Percentiles rank a stretch among this genome's conserved stretches.
phyloP scores from a whole-genome alignment of 495 filamentous ascomycete species.

The Umbilicaria muhlenbergii region DNA sequence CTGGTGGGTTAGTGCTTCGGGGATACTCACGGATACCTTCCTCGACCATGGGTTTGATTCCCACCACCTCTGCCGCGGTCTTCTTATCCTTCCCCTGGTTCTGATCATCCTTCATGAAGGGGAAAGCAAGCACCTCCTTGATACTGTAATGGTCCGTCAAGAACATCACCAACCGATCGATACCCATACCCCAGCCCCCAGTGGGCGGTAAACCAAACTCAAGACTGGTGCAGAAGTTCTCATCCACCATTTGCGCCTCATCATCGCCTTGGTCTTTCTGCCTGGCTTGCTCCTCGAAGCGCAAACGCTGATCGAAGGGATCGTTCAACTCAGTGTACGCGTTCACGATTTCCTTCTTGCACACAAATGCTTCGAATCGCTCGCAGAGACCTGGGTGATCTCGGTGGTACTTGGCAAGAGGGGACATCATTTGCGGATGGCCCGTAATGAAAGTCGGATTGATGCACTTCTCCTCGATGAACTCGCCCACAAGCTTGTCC shows the following conservation, averaged over 20 bases:
- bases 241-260: slow-evolving; percentile 89
- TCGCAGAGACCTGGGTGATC: slow-evolving; percentile 72
- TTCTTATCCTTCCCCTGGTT: slow-evolving; percentile 32
- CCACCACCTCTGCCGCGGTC: slow-evolving; percentile 49
- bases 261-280: slow-evolving; percentile 97
- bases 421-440: slow-evolving; percentile 96
- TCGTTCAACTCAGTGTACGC: slow-evolving; percentile 98
- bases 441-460: slow-evolving; percentile 93
- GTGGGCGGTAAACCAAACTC: slow-evolving; percentile 88
- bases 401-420: slow-evolving; percentile 90
- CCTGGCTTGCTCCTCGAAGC: slow-evolving; percentile 90
- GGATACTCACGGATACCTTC: slow-evolving; percentile 51
- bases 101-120: slow-evolving; percentile 62
- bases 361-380: slow-evolving; percentile 93
- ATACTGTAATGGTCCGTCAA: slow-evolving; percentile 89
- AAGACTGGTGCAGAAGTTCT: slow-evolving; percentile 73
- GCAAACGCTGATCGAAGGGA: slow-evolving; percentile 81
- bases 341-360: slow-evolving; percentile 93
- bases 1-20: not conserved
- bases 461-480: slow-evolving; percentile 84
- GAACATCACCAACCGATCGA: slow-evolving; percentile 96
- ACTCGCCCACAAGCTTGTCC: slow-evolving; percentile 91
- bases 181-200: slow-evolving; percentile 94
- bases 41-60: slow-evolving; percentile 44
- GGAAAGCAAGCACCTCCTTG: slow-evolving; percentile 93